Percentiles rank a stretch among this genome's conserved stretches.
These are phyloP conservation scores for Hibiscus trionum DNA, from an alignment of 345 rosid genomes.

Conservation along the genomic window DNA sequence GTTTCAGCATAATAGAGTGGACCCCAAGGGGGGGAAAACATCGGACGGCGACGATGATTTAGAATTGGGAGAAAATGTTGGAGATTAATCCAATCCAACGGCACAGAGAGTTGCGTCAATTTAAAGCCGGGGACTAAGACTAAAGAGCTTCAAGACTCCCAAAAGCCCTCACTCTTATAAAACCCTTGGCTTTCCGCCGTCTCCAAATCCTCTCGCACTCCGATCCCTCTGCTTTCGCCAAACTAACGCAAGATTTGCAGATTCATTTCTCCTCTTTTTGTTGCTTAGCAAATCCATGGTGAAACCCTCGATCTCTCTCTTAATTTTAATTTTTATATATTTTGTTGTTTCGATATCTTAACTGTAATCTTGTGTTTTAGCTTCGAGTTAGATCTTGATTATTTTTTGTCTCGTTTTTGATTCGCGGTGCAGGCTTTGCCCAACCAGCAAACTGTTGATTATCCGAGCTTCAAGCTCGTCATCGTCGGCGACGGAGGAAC, in stretches of 20 bases:
- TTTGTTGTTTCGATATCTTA: not conserved
- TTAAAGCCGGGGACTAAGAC: constrained; percentile 22
- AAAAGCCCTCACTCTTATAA: constrained; percentile 13
- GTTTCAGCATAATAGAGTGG: not conserved
- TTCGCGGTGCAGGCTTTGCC: constrained; percentile 51
- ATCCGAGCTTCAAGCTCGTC: constrained; percentile 89
- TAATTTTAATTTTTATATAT: not conserved
- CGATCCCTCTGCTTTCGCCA: not conserved
- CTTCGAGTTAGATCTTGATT: not conserved
- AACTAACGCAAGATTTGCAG: not conserved
- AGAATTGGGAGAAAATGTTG: not conserved
- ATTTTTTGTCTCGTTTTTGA: not conserved
- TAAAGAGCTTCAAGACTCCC: not conserved
- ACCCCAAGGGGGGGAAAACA: constrained; percentile 2
- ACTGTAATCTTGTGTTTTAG: not conserved
- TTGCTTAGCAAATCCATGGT: constrained; percentile 10
- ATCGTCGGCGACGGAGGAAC: constrained; percentile 94
- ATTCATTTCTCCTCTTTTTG: not conserved
- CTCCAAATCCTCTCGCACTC: not conserved
- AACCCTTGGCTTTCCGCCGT: constrained; percentile 11
- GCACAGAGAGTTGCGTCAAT: constrained; percentile 33
- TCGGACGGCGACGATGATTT: constrained; percentile 30
- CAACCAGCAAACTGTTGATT: constrained; percentile 53
- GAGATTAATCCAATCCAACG: constrained; percentile 28
- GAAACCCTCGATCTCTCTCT: not conserved